phyloP scores from a whole-genome alignment of 1,284 basidiomycete species.

The Quambalaria eucalypti region DNA sequence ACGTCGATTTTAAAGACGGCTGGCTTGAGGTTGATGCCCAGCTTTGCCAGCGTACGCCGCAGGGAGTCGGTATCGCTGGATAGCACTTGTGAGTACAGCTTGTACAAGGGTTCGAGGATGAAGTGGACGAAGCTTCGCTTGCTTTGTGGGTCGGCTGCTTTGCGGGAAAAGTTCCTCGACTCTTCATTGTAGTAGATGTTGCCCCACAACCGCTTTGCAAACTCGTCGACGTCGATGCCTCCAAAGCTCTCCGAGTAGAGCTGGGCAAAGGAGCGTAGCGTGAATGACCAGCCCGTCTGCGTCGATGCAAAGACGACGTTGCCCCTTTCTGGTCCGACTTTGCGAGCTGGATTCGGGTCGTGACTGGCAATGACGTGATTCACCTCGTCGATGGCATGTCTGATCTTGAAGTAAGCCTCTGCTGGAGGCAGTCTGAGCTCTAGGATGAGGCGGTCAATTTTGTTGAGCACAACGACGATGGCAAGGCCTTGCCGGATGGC shows the following conservation, averaged over 20 bases:
- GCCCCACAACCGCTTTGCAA: conserved; percentile 86
- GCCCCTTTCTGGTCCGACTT: conserved; percentile 84
- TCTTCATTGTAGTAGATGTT: conserved; percentile 88
- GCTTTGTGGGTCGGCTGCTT: conserved; percentile 68
- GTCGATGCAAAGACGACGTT: conserved; percentile 97
- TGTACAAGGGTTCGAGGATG: conserved; percentile 91
- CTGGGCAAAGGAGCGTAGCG: conserved; percentile 82
- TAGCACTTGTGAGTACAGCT: conserved; percentile 85
- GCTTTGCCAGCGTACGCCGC: conserved; percentile 65
- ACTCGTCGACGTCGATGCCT: conserved; percentile 52
- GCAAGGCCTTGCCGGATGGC: conserved; percentile 57
- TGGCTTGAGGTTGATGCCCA: conserved; percentile 81
- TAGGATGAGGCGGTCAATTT: conserved; percentile 91
- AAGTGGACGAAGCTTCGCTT: conserved; percentile 90
- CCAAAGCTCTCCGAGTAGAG: conserved; percentile 85
- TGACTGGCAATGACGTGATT: conserved; percentile 71
- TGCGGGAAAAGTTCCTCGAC: conserved; percentile 76
- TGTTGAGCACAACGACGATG: conserved; percentile 91
- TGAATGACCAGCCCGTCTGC: conserved; percentile 96
- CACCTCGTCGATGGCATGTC: conserved; percentile 96
- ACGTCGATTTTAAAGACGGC: conserved; percentile 98
- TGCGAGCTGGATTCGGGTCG: conserved; percentile 73
- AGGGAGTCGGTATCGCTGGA: conserved; percentile 80
- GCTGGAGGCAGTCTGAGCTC: conserved; percentile 89
- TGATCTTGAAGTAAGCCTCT: conserved; percentile 98